Evolutionary conservation across 306 rosid species (phyloP).

Genomic region (Quercus parvula): DNA sequence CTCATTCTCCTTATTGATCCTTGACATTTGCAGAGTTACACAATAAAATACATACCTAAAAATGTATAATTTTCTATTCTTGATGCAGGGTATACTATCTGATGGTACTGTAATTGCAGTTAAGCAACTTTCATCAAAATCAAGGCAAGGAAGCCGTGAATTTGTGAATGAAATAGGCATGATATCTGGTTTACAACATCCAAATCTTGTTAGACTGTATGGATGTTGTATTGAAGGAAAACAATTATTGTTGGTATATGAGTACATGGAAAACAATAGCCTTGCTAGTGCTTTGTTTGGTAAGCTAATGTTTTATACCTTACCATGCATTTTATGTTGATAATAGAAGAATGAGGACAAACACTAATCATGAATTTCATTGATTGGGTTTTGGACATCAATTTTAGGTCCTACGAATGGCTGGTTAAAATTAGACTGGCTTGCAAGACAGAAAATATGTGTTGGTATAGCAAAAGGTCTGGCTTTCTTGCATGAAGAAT

Average conservation of each 20-base stretch:
- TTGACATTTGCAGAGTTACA: not conserved
- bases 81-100: slow-evolving; percentile 7
- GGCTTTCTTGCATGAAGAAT: slow-evolving; percentile 61
- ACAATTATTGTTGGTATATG: slow-evolving; percentile 12
- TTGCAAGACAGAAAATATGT: slow-evolving; percentile 59
- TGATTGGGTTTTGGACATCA: not conserved
- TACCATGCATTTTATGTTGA: not conserved
- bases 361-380: not conserved
- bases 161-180: slow-evolving; percentile 25
- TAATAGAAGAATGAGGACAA: not conserved
- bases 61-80: slow-evolving; percentile 10
- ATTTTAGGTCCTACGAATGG: slow-evolving; percentile 28
- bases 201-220: slow-evolving; percentile 20
- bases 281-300: slow-evolving; percentile 22
- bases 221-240: slow-evolving; percentile 25
- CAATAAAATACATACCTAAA: not conserved
- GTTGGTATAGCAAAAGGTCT: slow-evolving; percentile 62
- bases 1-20: not conserved
- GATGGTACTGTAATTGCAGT: slow-evolving; percentile 22
- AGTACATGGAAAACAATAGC: slow-evolving; percentile 14
- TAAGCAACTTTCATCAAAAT: slow-evolving; percentile 26
- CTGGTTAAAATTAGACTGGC: slow-evolving; percentile 50
- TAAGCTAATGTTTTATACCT: not conserved
- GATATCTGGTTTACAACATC: slow-evolving; percentile 25
- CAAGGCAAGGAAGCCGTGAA: slow-evolving; percentile 29